Base-by-base conservation (phyloP, 108 stramenopile species). In the Cyclostephanos invisitatus region DNA sequence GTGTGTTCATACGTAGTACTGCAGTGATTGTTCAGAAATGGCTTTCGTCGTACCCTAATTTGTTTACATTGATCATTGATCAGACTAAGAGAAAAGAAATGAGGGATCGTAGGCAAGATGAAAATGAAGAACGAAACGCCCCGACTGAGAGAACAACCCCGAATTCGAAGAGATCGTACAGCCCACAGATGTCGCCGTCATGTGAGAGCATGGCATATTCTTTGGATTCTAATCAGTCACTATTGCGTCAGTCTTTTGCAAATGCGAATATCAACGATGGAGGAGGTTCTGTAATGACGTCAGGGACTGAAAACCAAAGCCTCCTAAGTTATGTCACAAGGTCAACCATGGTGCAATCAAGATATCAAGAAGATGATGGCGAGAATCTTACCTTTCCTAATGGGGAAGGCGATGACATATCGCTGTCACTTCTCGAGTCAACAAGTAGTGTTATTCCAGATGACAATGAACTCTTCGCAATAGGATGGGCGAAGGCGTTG, bases 401-500 rank as follows among this genome's bases (percentile, higher is more conserved):
- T 22, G 35, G 14, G 3, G 60, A 67, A 15, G 67, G 44, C 21
- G 80, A 80, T 65, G 80, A 80, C 49, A 73, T 74, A 11, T 84
- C 80, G 20, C 77, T 77, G 8, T 70, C 73, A 21, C 48, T 80
- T 28, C 79, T 77, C 12, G 73, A 72, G 68, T 68, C 73, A 42
- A 71, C 46, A 64, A 87, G 64, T 69, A 73, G 68, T 46, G 57
- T 81, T 17, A 63, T 91, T 24, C 93, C 93, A n/a, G 80, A 79
- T 29, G 93, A 95, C 54, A 88, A 95, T 65, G 93, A 91, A 64
- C 67, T 95, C 48, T 82, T 85, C 62, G 87, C 83, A 21, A 81
- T 92, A 42, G 93, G 93, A 40, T 95, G 93, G 93, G 91, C 93
- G 21, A 95, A 95, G 78, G 91, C 93, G 4, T 57, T 91, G 36